Evolutionary conservation across 192 early-diverging fungal genomes (phyloP).

Genomic region (Entomortierella parvispora): DNA sequence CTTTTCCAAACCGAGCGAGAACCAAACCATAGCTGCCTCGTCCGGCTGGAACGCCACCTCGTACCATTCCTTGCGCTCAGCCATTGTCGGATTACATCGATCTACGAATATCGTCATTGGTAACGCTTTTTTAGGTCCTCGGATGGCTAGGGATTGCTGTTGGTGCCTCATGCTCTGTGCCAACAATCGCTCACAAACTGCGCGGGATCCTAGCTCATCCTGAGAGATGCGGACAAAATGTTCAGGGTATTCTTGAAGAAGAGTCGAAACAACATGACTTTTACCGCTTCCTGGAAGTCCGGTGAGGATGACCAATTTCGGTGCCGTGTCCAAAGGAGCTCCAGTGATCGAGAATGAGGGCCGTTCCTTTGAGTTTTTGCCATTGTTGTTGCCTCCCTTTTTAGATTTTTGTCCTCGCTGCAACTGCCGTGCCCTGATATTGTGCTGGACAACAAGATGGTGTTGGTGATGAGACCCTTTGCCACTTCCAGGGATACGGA

Average conservation of each 20-base stretch:
- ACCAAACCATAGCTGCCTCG: conserved; percentile 38
- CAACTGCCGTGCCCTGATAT: conserved; percentile 39
- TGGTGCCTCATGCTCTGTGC: conserved; percentile 50
- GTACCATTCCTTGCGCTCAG: conserved; percentile 48
- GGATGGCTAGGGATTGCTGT: conserved; percentile 28
- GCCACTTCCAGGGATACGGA: conserved; percentile 39
- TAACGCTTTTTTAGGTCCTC: conserved; percentile 44
- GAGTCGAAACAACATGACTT: conserved; percentile 22
- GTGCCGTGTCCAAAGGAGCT: conserved; percentile 22
- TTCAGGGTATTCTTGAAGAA: conserved; percentile 34
- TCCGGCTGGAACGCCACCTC: conserved; percentile 50
- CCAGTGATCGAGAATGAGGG: conserved; percentile 30
- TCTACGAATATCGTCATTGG: conserved; percentile 48
- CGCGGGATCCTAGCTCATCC: conserved; percentile 40
- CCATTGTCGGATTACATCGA: conserved; percentile 37
- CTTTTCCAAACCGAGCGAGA: conserved; percentile 22
- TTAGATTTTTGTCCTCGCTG: conserved; percentile 48
- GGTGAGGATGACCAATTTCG: conserved; percentile 28
- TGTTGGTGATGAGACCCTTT: conserved; percentile 39
- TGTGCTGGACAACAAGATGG: conserved; percentile 47
- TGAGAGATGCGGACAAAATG: conserved; percentile 51
- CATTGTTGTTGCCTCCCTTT: conserved; percentile 22
- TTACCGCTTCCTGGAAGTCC: conserved; percentile 46
- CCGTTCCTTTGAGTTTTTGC: conserved; percentile 40
- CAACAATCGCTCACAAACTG: conserved; percentile 43